Conservation (phyloP, 2,329 filamentous ascomycete species). For the Alternaria novae-zelandiae region DNA sequence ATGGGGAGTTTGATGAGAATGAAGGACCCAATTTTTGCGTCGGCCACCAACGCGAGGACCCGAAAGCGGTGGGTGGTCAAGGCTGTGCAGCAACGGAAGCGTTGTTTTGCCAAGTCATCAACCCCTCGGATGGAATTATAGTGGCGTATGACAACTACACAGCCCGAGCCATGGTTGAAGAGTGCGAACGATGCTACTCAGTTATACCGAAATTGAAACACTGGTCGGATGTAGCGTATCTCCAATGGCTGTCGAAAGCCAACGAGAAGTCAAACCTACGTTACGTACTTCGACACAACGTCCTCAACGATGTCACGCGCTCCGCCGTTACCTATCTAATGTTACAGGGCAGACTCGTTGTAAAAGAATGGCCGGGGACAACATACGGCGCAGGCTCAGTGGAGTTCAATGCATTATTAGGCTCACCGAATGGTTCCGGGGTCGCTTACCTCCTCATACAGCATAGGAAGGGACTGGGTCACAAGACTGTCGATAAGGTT, state of each 20-base stretch:
- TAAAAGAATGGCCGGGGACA: neutral
- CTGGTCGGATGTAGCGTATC: neutral
- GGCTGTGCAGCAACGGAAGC: neutral
- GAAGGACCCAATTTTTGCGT: neutral
- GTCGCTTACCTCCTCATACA: neutral
- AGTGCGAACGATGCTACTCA: neutral
- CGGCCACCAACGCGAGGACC: neutral
- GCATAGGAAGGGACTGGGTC: neutral
- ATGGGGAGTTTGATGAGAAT: neutral
- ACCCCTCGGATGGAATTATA: neutral
- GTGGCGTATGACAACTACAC: neutral
- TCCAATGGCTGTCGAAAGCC: neutral
- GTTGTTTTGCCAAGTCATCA: neutral
- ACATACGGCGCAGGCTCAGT: neutral
- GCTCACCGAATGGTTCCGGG: neutral
- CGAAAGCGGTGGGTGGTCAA: neutral
- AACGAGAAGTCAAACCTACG: neutral
- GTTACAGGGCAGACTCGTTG: neutral
- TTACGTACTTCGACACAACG: neutral
- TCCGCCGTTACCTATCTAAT: neutral
- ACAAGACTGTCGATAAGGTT: neutral
- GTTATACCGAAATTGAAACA: neutral
- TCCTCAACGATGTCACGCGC: neutral
- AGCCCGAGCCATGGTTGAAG: neutral
- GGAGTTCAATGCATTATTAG: neutral